Evolutionary conservation across 331 rosid species (phyloP).

Genomic region (Malus hybrid): DNA sequence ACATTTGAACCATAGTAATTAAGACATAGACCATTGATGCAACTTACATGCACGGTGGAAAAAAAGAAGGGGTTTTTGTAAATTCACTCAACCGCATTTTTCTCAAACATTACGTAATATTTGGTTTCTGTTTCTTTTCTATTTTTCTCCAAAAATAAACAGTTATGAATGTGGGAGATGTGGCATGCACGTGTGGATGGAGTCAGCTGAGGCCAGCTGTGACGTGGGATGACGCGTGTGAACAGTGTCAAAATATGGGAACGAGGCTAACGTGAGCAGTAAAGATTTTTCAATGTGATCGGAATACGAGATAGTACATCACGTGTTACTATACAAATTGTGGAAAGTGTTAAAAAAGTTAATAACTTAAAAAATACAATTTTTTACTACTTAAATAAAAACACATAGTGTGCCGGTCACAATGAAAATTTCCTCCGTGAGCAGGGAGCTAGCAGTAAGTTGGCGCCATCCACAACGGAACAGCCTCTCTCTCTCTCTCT

Average conservation of each 20-base stretch:
- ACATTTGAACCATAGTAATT: no score
- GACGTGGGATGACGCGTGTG: slow-evolving; percentile 8
- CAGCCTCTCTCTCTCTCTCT: not conserved
- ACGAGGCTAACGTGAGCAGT: not conserved
- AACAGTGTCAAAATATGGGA: not conserved
- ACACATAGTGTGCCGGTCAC: rapidly evolving
- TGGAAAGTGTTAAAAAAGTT: no score
- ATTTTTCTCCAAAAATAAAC: not conserved
- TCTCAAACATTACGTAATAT: not conserved
- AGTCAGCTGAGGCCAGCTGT: not conserved
- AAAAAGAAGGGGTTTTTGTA: not conserved
- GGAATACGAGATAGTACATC: rapidly evolving
- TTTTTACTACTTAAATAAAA: no score
- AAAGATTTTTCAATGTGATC: no score
- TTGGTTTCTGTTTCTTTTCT: not conserved
- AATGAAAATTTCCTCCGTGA: no score
- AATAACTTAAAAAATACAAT: no score
- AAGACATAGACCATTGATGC: no score
- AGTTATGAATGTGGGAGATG: not conserved
- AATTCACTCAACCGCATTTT: not conserved
- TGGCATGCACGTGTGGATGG: not conserved
- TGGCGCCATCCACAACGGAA: not conserved
- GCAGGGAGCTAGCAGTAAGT: not conserved
- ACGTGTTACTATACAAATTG: no score
- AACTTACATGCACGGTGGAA: not conserved